A percentile compares a stretch with the other conserved stretches of the same genome.
phyloP scores from a whole-genome alignment of 192 early-diverging fungal species.

The Backusella parvicylindrica region DNA sequence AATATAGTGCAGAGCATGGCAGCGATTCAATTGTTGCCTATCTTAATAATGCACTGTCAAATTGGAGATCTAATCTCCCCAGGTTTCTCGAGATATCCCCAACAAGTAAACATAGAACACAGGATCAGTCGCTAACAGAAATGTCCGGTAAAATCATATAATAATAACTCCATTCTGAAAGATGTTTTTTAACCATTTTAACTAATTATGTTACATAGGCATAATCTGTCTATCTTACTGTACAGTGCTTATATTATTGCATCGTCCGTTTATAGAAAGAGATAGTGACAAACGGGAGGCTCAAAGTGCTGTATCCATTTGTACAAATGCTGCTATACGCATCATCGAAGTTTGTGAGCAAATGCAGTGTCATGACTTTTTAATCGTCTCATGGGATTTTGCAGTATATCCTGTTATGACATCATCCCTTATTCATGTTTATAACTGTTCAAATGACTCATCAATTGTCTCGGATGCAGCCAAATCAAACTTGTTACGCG shows the following conservation, averaged over 20 bases:
- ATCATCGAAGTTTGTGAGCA: slow-evolving; percentile 10
- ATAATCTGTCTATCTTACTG: slow-evolving; percentile 31
- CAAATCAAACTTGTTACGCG: slow-evolving; percentile 18
- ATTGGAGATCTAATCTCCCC: slow-evolving; percentile 21
- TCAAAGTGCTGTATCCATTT: not conserved
- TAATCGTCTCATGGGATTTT: slow-evolving; percentile 32
- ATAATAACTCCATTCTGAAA: not conserved
- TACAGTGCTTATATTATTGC: slow-evolving; percentile 23
- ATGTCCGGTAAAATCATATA: slow-evolving; percentile 12
- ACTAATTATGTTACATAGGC: not conserved
- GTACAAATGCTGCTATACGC: slow-evolving; percentile 5
- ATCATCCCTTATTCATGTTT: slow-evolving; percentile 28
- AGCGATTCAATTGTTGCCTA: slow-evolving; percentile 17
- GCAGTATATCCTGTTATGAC: slow-evolving; percentile 31
- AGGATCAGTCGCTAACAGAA: not conserved
- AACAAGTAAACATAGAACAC: not conserved
- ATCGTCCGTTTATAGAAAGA: slow-evolving; percentile 37
- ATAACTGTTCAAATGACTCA: slow-evolving; percentile 14
- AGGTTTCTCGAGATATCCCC: not conserved
- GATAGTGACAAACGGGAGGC: not conserved
- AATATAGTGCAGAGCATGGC: slow-evolving; percentile 13
- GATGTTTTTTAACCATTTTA: not conserved
- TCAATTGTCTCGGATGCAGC: slow-evolving; percentile 19
- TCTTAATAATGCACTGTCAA: slow-evolving; percentile 15
- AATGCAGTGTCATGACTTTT: slow-evolving; percentile 19